Evolutionary conservation across 805 yeast species (phyloP), one percentile per base, ranked within the genome.

Genomic region (Diddensiella santjacobensis): DNA sequence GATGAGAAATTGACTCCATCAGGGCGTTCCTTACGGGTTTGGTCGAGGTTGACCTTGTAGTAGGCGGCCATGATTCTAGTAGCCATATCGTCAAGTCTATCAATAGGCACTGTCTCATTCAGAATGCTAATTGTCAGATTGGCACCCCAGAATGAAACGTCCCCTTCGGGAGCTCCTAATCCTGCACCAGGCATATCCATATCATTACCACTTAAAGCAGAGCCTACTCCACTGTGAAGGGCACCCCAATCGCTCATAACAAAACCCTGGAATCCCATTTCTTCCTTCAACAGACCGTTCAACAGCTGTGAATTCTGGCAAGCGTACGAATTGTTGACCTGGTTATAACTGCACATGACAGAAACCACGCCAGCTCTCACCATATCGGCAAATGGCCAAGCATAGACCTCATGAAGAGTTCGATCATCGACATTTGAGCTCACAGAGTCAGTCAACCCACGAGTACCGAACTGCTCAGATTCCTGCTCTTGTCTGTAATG

Each of bases 181-280:
- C 78, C 79, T 53, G 73, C 75, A 40, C 87, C 87, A 0, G 85
- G 85, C 84, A 81, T 79, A 10, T 77, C 69, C 83, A 81, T 78
- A 62, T 81, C 86, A 30, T 79, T 63, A 2, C 87, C 87, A 1
- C 83, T 72, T 20, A 78, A 62, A 0, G 77, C 80, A 0, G 81
- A 71, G 44, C 71, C 69, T 3, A 79, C 78, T 3, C 85, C 84
- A 22, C 43, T 59, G 54, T 75, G 81, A 50, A 75, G 81, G 3
- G 82, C 84, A n/a, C 78, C 79, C 83, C 84, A 79, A 58, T 80
- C 85, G 22, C 81, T 72, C 48, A 79, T 74, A n/a, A 80, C 81
- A 61, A 78, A 80, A 0, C 85, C 86, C 64, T 80, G 84, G 57
- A 80, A 81, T 0, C 84, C 84, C 44, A 79, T 62, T 60, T 81